Evolutionary conservation across 2,329 filamentous ascomycete genomes (phyloP).

Genomic region (Ophiocordyceps unilateralis): DNA sequence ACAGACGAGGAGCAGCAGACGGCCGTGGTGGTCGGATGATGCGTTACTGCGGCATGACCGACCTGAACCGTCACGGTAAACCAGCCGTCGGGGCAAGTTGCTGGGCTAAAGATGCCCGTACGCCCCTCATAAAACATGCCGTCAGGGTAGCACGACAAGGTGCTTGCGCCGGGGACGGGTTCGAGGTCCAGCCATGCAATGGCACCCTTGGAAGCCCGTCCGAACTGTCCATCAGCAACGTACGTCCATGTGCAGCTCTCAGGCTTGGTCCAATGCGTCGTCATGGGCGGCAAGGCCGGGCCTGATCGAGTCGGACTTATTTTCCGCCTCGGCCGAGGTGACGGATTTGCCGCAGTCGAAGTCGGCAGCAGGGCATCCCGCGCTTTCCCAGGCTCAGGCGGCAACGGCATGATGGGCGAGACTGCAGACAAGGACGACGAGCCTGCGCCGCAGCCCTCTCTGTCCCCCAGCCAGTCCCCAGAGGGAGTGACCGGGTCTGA

Average conservation of each 20-base stretch:
- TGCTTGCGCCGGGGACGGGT: constrained; percentile 16
- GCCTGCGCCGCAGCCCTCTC: neutral
- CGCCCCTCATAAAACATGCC: constrained; percentile 20
- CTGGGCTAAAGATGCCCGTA: constrained; percentile 22
- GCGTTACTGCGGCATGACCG: constrained; percentile 10
- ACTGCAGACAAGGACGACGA: neutral
- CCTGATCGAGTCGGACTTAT: constrained; percentile 1
- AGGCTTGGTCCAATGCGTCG: constrained; percentile 19
- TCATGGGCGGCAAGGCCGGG: constrained; percentile 17
- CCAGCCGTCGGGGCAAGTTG: constrained; percentile 21
- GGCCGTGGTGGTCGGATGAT: constrained; percentile 19
- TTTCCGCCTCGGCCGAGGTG: neutral
- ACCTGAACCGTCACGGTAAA: constrained; percentile 17
- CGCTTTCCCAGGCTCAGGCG: constrained; percentile 1
- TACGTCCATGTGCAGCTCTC: constrained; percentile 21
- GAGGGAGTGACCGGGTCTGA: neutral
- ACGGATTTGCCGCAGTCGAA: constrained; percentile 1
- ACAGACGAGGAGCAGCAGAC: constrained; percentile 24
- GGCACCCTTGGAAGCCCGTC: constrained; percentile 10
- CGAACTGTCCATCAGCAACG: constrained; percentile 11
- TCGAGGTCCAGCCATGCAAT: constrained; percentile 21
- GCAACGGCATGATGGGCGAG: constrained; percentile 3
- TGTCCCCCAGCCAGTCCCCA: neutral
- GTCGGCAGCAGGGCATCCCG: constrained; percentile 1
- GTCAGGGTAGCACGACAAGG: constrained; percentile 22